Evolutionary conservation across 345 rosid species (phyloP).

Genomic region (Aegle marmelos): DNA sequence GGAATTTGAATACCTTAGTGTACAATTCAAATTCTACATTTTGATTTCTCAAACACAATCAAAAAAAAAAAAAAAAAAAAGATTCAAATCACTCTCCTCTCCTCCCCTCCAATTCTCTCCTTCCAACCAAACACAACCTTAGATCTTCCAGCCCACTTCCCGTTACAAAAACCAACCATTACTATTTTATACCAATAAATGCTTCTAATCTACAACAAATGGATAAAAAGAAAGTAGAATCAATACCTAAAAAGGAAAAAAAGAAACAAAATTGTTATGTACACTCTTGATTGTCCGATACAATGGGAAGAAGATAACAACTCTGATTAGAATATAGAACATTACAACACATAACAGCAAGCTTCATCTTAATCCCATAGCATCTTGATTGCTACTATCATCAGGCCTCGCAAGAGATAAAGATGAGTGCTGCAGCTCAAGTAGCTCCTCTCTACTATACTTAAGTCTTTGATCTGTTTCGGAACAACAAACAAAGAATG

Average conservation of each 20-base stretch:
- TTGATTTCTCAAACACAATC: too few relatives aligned
- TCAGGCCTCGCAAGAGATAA: constrained; percentile 23
- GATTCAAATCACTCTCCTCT: too few relatives aligned
- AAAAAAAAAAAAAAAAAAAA: too few relatives aligned
- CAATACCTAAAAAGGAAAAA: too few relatives aligned
- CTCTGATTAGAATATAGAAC: background rate
- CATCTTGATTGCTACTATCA: background rate
- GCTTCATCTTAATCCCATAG: background rate
- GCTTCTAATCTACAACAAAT: too few relatives aligned
- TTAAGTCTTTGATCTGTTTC: constrained; percentile 78
- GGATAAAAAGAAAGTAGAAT: background rate
- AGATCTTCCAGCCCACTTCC: background rate
- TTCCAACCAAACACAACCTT: too few relatives aligned
- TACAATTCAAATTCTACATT: too few relatives aligned
- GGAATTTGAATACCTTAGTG: too few relatives aligned
- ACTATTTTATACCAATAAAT: background rate
- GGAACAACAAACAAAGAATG: background rate
- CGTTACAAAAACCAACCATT: background rate
- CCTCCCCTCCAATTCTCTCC: too few relatives aligned
- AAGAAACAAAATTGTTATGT: too few relatives aligned
- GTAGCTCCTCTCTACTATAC: constrained; percentile 61
- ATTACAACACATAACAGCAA: background rate
- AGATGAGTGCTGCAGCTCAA: constrained; percentile 48
- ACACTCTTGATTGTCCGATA: too few relatives aligned
- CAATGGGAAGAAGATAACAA: background rate